Evolutionary conservation across 75 land plant genomes (phyloP).

Genomic region (Pinus albicaulis): DNA sequence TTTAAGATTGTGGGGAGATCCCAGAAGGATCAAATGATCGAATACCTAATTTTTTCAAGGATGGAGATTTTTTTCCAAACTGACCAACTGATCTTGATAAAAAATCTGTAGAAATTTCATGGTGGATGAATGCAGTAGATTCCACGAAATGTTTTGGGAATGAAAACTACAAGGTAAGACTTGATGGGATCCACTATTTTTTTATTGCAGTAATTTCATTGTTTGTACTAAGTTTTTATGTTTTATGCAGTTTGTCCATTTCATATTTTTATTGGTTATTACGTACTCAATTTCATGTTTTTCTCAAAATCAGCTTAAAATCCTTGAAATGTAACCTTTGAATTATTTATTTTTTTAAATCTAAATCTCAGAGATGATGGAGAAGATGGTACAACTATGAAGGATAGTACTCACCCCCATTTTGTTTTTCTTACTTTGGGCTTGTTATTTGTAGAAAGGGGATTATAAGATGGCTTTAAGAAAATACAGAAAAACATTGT

Average conservation of each 20-base stretch:
- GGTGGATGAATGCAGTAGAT: slow-evolving; percentile 75
- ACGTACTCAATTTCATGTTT: background rate
- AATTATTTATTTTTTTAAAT: too few relatives aligned
- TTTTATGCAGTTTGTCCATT: background rate
- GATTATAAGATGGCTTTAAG: too few relatives aligned
- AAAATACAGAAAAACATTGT: slow-evolving; percentile 86
- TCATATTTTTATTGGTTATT: too few relatives aligned
- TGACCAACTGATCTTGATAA: slow-evolving; percentile 90
- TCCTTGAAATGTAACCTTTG: background rate
- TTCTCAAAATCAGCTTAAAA: background rate
- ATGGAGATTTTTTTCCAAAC: slow-evolving; percentile 89
- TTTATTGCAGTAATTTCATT: background rate
- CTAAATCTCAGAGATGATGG: background rate
- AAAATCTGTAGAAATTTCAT: too few relatives aligned
- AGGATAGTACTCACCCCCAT: too few relatives aligned
- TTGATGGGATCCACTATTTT: background rate
- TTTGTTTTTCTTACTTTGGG: background rate
- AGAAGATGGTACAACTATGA: too few relatives aligned
- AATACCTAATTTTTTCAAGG: slow-evolving; percentile 69
- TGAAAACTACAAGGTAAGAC: too few relatives aligned
- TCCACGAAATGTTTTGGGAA: slow-evolving; percentile 76
- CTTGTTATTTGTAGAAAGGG: slow-evolving; percentile 49
- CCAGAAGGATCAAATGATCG: slow-evolving; percentile 84
- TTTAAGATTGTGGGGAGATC: slow-evolving; percentile 83
- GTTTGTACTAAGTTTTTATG: background rate